These are phyloP conservation scores for Veloporphyrellus conicus DNA, from an alignment of 1,284 basidiomycete species.

Conservation along the genomic window DNA sequence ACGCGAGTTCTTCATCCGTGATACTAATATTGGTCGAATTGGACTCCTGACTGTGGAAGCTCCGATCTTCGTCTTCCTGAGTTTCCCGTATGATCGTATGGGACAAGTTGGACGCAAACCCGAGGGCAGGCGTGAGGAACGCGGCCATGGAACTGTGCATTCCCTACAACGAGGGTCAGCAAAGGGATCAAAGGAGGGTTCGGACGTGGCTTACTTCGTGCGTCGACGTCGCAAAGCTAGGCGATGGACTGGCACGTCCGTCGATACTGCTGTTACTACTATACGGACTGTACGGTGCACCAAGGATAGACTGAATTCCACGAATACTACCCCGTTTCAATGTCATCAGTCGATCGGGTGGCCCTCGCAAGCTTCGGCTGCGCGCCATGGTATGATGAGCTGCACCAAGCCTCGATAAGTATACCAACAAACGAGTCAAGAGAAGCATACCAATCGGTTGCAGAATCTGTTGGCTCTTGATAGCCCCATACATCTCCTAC, in stretches of 20 bases:
- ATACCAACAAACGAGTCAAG: slow-evolving; percentile 45
- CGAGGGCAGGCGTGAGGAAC: slow-evolving; percentile 77
- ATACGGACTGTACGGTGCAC: slow-evolving; percentile 63
- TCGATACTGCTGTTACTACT: slow-evolving; percentile 79
- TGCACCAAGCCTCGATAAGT: slow-evolving; percentile 50
- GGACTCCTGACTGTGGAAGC: slow-evolving; percentile 58
- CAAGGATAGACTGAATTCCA: slow-evolving; percentile 75
- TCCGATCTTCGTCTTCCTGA: slow-evolving; percentile 85
- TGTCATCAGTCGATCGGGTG: slow-evolving; percentile 67
- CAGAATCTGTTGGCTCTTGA: slow-evolving; percentile 88
- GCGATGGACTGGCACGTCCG: slow-evolving; percentile 83
- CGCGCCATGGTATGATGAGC: slow-evolving; percentile 45
- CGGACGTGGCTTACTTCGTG: slow-evolving; percentile 56
- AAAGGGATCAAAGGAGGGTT: not conserved
- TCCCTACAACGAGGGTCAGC: slow-evolving; percentile 30
- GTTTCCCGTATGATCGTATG: slow-evolving; percentile 94
- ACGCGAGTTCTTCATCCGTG: slow-evolving; percentile 88
- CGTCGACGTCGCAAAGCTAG: slow-evolving; percentile 68
- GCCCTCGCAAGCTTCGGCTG: slow-evolving; percentile 64
- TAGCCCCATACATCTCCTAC: slow-evolving; percentile 92
- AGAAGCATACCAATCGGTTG: slow-evolving; percentile 59
- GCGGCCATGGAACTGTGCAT: slow-evolving; percentile 49
- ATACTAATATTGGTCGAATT: slow-evolving; percentile 72
- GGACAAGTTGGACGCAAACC: slow-evolving; percentile 93
- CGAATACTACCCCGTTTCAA: slow-evolving; percentile 87